Evolutionary conservation across 2,329 filamentous ascomycete species (phyloP).

Genomic region (Claviceps humidiphila): DNA sequence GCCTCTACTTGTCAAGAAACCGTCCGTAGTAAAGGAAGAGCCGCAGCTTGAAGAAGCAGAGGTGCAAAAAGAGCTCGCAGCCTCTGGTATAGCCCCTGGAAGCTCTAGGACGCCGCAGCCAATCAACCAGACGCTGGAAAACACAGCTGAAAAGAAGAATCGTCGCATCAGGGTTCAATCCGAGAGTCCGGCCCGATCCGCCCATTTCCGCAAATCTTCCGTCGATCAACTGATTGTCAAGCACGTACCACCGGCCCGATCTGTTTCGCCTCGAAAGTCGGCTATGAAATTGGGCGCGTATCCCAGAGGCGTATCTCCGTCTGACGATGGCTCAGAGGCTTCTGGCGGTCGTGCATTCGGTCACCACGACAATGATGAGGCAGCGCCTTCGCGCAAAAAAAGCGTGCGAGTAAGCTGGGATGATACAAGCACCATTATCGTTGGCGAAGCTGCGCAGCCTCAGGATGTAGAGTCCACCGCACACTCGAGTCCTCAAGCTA

Average conservation of each 20-base stretch:
- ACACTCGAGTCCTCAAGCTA: constrained; percentile 22
- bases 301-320: constrained; percentile 37
- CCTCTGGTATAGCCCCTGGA: constrained; percentile 20
- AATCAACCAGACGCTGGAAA: neutral
- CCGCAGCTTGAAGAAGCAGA: constrained; percentile 26
- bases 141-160: constrained; percentile 7
- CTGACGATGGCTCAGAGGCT: constrained; percentile 33
- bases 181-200: constrained; percentile 51
- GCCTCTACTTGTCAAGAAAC: constrained; percentile 21
- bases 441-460: constrained; percentile 32
- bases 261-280: constrained; percentile 64
- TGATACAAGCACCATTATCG: constrained; percentile 44
- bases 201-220: constrained; percentile 48
- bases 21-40: constrained; percentile 34
- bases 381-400: constrained; percentile 40
- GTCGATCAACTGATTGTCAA: constrained; percentile 41
- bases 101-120: neutral
- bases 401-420: constrained; percentile 67
- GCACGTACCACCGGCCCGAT: constrained; percentile 57
- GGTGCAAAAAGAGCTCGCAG: constrained; percentile 7
- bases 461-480: constrained; percentile 26
- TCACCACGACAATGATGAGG: constrained; percentile 22
- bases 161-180: constrained; percentile 28
- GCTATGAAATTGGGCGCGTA: constrained; percentile 54
- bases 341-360: constrained; percentile 18